Percentiles rank a stretch among this genome's conserved stretches.
phyloP scores from a whole-genome alignment of 2,329 filamentous ascomycete species.

The Tothia fuscella region DNA sequence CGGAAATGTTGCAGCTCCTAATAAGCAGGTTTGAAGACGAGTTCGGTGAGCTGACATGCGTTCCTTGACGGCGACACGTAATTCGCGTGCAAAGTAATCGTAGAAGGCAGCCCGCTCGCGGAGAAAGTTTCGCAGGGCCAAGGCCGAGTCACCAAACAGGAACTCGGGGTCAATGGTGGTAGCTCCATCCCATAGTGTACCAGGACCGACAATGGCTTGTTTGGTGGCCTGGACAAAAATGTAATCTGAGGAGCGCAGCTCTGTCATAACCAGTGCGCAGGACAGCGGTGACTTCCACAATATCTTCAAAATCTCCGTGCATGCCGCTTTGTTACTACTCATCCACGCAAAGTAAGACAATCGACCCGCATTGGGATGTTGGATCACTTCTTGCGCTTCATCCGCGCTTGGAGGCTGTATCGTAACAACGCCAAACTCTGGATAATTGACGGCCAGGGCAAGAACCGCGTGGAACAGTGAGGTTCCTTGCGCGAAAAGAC shows the following conservation, averaged over 20 bases:
- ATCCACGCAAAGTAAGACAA: slow-evolving; percentile 27
- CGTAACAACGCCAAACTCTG: slow-evolving; percentile 41
- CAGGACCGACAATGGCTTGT: slow-evolving; percentile 57
- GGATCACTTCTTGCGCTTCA: not conserved
- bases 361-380: slow-evolving; percentile 12
- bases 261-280: slow-evolving; percentile 58
- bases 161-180: slow-evolving; percentile 52
- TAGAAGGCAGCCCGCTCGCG: slow-evolving; percentile 63
- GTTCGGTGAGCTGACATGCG: slow-evolving; percentile 45
- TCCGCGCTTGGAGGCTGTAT: not conserved
- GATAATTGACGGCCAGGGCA: slow-evolving; percentile 56
- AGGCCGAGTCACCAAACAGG: slow-evolving; percentile 53
- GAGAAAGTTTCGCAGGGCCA: slow-evolving; percentile 66
- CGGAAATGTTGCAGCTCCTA: slow-evolving; percentile 52
- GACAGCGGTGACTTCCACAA: slow-evolving; percentile 80
- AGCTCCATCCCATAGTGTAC: slow-evolving; percentile 62
- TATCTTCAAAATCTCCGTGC: slow-evolving; percentile 54
- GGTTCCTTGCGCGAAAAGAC: slow-evolving; percentile 57
- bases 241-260: slow-evolving; percentile 69
- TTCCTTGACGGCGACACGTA: slow-evolving; percentile 63
- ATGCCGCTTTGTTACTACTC: slow-evolving; percentile 30
- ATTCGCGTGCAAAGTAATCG: slow-evolving; percentile 75
- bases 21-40: slow-evolving; percentile 48
- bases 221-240: slow-evolving; percentile 64
- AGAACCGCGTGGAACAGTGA: slow-evolving; percentile 80